phyloP scores from a whole-genome alignment of 768 basidiomycete genomes.

The Rhodotorula babjevae region DNA sequence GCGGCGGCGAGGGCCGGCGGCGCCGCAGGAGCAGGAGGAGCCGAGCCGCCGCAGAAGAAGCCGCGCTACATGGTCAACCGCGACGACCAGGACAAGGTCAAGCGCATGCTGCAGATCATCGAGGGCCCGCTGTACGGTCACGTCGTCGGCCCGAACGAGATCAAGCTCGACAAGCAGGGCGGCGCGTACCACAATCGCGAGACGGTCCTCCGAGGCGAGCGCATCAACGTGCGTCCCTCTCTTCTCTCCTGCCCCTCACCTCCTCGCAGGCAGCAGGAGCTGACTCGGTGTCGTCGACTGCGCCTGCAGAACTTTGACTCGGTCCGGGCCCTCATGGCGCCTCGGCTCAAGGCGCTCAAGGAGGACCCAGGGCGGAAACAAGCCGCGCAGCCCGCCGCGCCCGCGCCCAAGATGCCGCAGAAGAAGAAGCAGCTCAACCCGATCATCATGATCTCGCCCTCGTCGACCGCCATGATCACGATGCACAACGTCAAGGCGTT shows the following conservation, averaged over 20 bases:
- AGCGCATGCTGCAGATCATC: constrained; percentile 61
- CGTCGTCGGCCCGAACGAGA: constrained; percentile 62
- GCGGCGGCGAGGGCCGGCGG: constrained; percentile 30
- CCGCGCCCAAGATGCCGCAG: constrained; percentile 22
- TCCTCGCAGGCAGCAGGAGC: background rate
- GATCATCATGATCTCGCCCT: constrained; percentile 95
- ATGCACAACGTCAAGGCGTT: constrained; percentile 97
- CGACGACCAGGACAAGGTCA: constrained; percentile 76
- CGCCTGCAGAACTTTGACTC: constrained; percentile 69
- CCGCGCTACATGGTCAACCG: constrained; percentile 72
- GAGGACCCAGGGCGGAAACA: constrained; percentile 47
- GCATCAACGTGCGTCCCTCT: constrained; percentile 64
- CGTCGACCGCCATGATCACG: constrained; percentile 87
- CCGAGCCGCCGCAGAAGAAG: constrained; percentile 57
- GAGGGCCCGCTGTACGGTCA: constrained; percentile 46
- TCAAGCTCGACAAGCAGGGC: constrained; percentile 47
- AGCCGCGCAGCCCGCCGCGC: constrained; percentile 3
- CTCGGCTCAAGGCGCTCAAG: constrained; percentile 72
- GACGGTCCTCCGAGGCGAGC: constrained; percentile 73
- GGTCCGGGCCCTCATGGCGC: constrained; percentile 61
- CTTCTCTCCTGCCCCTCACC: background rate
- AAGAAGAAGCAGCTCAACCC: constrained; percentile 57
- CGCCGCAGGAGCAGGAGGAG: constrained; percentile 33
- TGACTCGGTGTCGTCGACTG: background rate
- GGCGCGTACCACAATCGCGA: constrained; percentile 55